A percentile compares a stretch with the other conserved stretches of the same genome.
Evolutionary conservation across 2,329 filamentous ascomycete species (phyloP).

Genomic region (Colletotrichum brevisporum): DNA sequence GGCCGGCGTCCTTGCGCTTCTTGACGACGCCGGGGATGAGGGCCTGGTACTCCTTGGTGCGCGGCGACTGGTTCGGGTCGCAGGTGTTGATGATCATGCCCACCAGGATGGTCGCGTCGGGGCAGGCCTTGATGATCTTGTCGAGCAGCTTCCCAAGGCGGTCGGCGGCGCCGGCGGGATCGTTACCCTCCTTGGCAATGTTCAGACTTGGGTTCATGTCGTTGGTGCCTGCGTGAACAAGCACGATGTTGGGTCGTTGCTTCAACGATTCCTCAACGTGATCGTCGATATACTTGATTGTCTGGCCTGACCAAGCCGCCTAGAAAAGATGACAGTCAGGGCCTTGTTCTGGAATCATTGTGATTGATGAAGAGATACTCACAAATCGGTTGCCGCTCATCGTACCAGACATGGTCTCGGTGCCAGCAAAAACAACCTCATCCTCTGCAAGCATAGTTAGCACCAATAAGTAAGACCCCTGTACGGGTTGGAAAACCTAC

Average conservation of each 20-base stretch:
- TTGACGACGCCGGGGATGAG: conserved; percentile 49
- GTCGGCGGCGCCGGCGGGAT: conserved; percentile 46
- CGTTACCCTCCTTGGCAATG: conserved; percentile 49
- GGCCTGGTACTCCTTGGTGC: conserved; percentile 46
- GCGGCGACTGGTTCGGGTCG: conserved; percentile 43
- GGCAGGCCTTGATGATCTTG: conserved; percentile 47
- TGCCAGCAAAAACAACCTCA: conserved; percentile 51
- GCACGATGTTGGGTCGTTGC: conserved; percentile 53
- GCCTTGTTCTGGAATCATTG: no score
- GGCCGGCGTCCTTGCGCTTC: conserved; percentile 44
- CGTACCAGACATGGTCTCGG: conserved; percentile 42
- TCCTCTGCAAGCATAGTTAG: conserved; percentile 36
- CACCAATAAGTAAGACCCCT: no score
- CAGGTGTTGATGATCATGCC: conserved; percentile 53
- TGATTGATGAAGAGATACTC: conserved; percentile 27
- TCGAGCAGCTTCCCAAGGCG: conserved; percentile 52
- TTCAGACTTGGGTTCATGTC: conserved; percentile 51
- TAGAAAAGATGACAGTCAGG: background rate
- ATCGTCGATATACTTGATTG: conserved; percentile 52
- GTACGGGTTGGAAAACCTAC: conserved; percentile 40
- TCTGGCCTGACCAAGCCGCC: conserved; percentile 55
- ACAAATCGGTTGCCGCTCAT: conserved; percentile 53
- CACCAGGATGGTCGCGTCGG: conserved; percentile 52
- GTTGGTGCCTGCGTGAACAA: conserved; percentile 55
- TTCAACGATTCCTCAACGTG: conserved; percentile 49